Evolutionary conservation across 2,329 filamentous ascomycete species (phyloP), one percentile per base, ranked within the genome.

Genomic region (Xylaria arbuscula): DNA sequence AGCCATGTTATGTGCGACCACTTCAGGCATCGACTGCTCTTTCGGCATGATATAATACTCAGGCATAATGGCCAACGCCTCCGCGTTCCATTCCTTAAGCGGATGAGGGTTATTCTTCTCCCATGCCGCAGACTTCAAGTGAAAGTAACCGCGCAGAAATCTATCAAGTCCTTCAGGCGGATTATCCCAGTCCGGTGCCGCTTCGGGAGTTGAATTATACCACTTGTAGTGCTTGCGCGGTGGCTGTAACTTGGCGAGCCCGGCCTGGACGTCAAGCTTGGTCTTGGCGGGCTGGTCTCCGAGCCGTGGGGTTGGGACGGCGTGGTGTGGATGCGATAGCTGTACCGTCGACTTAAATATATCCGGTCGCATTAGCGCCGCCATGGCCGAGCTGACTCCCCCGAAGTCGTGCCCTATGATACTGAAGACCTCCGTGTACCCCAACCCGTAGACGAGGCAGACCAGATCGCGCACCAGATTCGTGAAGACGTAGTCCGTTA

Each of bases 181-280:
- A 38, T 67, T 65, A 24, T 76, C 72, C 77, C 77, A 80, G 2
- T 87, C 86, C 66, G 83, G 81, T 67, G 87, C 84, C 0, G 87
- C 87, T 1, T 75, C 67, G 0, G 81, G 58, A 1, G 83, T 84
- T 2, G 86, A 86, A 72, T 89, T 89, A 77, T 89, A 91, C 85
- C 85, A 90, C 77, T 90, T 90, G 81, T 92, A 92, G 76, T 92
- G 89, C 76, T 92, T 92, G 9, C 87, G 76, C 0, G 89, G 88
- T n/a, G 85, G 83, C 1, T 82, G 76, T 0, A 89, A 81, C 48
- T 81, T 80, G 0, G 85, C 85, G 1, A 92, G 83, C 2, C 85
- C 85, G 22, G 80, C 79, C 66, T 89, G 86, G n/a, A 91, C 84
- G 65, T 89, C 83, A 34, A 72, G 64, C 45, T 73, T 70, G 3